Base-by-base conservation (phyloP, 1,284 basidiomycete genomes). In the Phellopilus nigrolimitatus region DNA sequence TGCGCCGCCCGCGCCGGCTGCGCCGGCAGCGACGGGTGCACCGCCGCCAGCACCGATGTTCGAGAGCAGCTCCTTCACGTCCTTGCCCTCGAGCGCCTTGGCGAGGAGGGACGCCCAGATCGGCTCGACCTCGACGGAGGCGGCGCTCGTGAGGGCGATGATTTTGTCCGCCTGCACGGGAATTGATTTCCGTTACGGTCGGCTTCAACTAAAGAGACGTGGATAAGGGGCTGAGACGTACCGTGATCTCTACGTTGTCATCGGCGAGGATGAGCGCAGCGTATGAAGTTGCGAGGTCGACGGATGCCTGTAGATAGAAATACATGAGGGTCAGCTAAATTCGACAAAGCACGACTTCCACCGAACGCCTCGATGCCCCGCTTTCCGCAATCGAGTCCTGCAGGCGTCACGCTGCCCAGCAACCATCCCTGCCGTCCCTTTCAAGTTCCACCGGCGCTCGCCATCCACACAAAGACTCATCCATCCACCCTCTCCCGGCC, bases 101-200 rank as follows among this genome's bases (percentile, higher is more conserved):
- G 95, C 88, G 66, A 99, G 87, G 63, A 99, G 88, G 43, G 85
- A 74, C 56, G 95, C 94, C 95, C 95, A 99, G 79, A 99, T 99
- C 58, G 93, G 82, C 76, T 99, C 97, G 57, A 97, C 68, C 47
- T 97, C 93, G 57, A 91, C 78, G 58, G 75, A 74, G 54, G 95
- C 95, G 51, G 92, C 94, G 53, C 68, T 69, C 63, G 89, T 91
- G 66, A 98, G 71, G 51, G 91, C 76, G 63, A 79, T 60, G 69
- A 98, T 91, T 79, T 97, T 97, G 68, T 97, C 95, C 58, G 91
- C 72, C 92, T 97, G 27, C 17, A 40, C 2, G 28, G n/a, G 17
- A 34, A 22, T 4, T 6, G 30, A 37, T 39, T 38, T n/a, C 47
- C 3, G 9, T 28, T 40, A 17, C 22, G 25, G 15, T 21, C 9